phyloP scores from a whole-genome alignment of 495 filamentous ascomycete genomes.

The Neurospora cerealis region DNA sequence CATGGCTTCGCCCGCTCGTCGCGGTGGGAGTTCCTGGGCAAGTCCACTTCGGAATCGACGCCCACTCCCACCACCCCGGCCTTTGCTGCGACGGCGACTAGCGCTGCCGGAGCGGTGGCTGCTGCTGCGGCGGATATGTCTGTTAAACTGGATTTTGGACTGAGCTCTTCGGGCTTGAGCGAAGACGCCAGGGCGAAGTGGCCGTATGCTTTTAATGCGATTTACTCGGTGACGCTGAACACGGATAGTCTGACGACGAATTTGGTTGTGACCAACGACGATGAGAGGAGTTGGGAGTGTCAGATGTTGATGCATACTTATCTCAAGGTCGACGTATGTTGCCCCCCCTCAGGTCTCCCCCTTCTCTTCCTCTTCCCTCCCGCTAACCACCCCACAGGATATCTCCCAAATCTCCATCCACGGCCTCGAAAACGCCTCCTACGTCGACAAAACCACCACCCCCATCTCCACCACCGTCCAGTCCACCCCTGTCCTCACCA shows the following conservation, averaged over 20 bases:
- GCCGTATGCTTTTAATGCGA: conserved; percentile 77
- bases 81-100: background rate
- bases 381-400: too few species aligned
- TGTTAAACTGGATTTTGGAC: conserved; percentile 91
- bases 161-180: conserved; percentile 50
- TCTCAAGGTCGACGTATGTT: conserved; percentile 62
- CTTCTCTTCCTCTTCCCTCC: too few species aligned
- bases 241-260: conserved; percentile 67
- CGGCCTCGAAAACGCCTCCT: conserved; percentile 63
- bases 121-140: conserved; percentile 44
- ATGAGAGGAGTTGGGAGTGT: conserved; percentile 72
- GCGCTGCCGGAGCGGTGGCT: background rate
- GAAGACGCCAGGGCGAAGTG: conserved; percentile 58
- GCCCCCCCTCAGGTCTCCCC: too few species aligned
- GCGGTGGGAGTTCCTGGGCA: conserved; percentile 67
- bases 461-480: conserved; percentile 46
- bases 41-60: conserved; percentile 47
- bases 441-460: conserved; percentile 71
- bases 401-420: too few species aligned
- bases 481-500: conserved; percentile 33
- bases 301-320: conserved; percentile 91
- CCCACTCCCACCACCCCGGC: background rate
- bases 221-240: conserved; percentile 83
- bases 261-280: conserved; percentile 81
- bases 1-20: conserved; percentile 93